Base-by-base conservation (phyloP, 495 filamentous ascomycete species). In the Melanomma pulvis-pyrius region DNA sequence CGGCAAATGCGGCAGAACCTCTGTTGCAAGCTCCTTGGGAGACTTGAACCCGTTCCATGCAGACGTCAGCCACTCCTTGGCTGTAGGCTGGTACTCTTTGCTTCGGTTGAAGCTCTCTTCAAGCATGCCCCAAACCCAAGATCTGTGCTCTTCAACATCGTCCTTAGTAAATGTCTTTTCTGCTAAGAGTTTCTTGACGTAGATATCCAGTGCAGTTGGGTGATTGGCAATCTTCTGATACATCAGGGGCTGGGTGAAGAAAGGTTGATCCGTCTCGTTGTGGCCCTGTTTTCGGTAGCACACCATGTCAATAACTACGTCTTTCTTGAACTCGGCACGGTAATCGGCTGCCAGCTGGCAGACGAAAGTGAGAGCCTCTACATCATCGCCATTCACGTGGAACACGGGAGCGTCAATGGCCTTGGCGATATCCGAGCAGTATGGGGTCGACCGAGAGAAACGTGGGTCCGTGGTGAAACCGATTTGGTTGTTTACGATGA, bases 41-140 rank as follows among this genome's bases (percentile, higher is more conserved):
- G 92, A 94, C 83, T 97, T 98, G 86, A 98, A 98, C 62, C 88
- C 93, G 79, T 98, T 96, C 94, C 94, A 98, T 60, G 94, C 96
- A 54, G 92, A 96, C 6, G 94, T 96, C 68, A 96, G 86, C 94
- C 94, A 98, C 79, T 98, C 94, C 79, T 96, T 96, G 61, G 93
- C 87, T 44, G 89, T 93, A 22, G 94, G 92, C 79, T 96, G 90
- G 77, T 98, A 98, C 74, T 98, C 93, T 80, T 92, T 97, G 79
- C 92, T 96, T 75, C 93, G 90, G 67, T 92, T 84, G 78, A 98
- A 98, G 81, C 92, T 96, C 75, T 96, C 92, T 73, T 93, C 92
- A 48, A 98, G 81, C 93, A 98, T 98, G 67, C 91, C 91, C 94
- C 96, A 98, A 54, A 98, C 96, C 94, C 94, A 98, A 78, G 96